Conservation (phyloP, 352 stramenopile genomes). For the Globisporangium echinulatum region DNA sequence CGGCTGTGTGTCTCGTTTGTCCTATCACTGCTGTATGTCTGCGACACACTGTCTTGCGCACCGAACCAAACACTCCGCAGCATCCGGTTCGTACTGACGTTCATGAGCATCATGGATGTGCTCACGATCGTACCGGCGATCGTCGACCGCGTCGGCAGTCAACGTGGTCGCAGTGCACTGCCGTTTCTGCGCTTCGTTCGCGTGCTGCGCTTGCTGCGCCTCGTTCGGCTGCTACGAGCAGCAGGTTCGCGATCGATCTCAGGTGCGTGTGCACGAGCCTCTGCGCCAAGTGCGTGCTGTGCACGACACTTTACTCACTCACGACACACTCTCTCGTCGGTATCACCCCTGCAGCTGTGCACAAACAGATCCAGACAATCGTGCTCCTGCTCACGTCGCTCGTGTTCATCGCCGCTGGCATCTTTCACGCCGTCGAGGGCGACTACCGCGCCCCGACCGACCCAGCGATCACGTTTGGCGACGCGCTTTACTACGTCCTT, state of each 20-base stretch:
- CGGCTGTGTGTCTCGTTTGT: too few relatives aligned
- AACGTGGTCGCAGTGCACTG: conserved; percentile 14
- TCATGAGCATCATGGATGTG: conserved; percentile 54
- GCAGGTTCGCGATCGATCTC: conserved; percentile 42
- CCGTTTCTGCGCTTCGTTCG: conserved; percentile 59
- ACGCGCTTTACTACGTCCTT: conserved; percentile 55
- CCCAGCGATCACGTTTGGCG: conserved; percentile 37
- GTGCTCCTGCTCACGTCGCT: conserved; percentile 58
- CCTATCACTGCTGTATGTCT: too few relatives aligned
- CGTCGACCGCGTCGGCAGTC: conserved; percentile 23
- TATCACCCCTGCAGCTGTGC: conserved; percentile 22
- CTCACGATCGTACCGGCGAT: conserved; percentile 54
- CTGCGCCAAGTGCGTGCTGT: too few relatives aligned
- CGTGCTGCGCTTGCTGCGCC: conserved; percentile 48
- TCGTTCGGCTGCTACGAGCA: conserved; percentile 41
- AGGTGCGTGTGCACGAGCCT: conserved; percentile 1
- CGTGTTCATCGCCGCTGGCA: conserved; percentile 50
- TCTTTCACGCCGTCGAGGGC: conserved; percentile 54
- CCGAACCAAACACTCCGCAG: neutral
- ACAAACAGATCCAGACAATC: conserved; percentile 63
- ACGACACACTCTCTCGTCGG: neutral
- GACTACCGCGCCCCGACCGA: conserved; percentile 16
- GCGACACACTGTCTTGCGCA: too few relatives aligned
- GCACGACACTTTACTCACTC: neutral
- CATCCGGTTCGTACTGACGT: conserved; percentile 34